These are phyloP conservation scores for Aureobasidium sp. DNA, from an alignment of 2,329 filamentous ascomycete species.

Conservation along the genomic window DNA sequence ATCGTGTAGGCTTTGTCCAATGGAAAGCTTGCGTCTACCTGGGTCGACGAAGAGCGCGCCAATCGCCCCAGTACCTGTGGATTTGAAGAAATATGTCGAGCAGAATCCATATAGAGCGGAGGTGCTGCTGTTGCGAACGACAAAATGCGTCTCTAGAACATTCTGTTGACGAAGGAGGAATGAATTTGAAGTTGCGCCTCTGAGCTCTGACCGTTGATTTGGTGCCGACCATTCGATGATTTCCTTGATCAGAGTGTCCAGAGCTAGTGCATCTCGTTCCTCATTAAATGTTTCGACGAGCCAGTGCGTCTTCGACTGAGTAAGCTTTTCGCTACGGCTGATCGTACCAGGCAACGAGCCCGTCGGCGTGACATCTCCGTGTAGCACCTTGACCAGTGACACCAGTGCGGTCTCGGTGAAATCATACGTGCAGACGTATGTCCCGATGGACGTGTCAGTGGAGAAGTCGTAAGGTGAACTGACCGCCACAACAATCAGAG, in stretches of 20 bases:
- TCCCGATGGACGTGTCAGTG: conserved; percentile 82
- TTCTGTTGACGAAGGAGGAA: conserved; percentile 67
- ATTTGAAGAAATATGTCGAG: conserved; percentile 73
- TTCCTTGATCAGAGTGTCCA: conserved; percentile 68
- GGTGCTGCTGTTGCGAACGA: conserved; percentile 89
- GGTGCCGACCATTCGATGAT: conserved; percentile 61
- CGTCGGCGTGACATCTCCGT: conserved; percentile 60
- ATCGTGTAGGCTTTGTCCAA: conserved; percentile 83
- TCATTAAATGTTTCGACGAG: conserved; percentile 83
- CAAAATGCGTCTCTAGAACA: conserved; percentile 77
- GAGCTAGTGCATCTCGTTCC: conserved; percentile 63
- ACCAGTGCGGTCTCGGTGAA: conserved; percentile 89
- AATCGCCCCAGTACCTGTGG: conserved; percentile 65
- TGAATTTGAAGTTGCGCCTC: conserved; percentile 61
- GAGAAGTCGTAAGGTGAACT: conserved; percentile 96
- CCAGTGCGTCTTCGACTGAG: conserved; percentile 91
- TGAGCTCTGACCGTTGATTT: conserved; percentile 61
- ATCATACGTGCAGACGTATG: conserved; percentile 92
- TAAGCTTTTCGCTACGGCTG: conserved; percentile 76
- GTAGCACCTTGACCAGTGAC: conserved; percentile 74
- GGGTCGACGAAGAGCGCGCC: conserved; percentile 89
- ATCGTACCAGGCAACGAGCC: conserved; percentile 63
- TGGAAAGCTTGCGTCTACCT: conserved; percentile 66
- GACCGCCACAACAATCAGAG: conserved; percentile 82
- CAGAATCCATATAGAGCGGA: conserved; percentile 88